Base-by-base conservation (phyloP, 2,329 filamentous ascomycete species). In the Bipolaris zeicola region DNA sequence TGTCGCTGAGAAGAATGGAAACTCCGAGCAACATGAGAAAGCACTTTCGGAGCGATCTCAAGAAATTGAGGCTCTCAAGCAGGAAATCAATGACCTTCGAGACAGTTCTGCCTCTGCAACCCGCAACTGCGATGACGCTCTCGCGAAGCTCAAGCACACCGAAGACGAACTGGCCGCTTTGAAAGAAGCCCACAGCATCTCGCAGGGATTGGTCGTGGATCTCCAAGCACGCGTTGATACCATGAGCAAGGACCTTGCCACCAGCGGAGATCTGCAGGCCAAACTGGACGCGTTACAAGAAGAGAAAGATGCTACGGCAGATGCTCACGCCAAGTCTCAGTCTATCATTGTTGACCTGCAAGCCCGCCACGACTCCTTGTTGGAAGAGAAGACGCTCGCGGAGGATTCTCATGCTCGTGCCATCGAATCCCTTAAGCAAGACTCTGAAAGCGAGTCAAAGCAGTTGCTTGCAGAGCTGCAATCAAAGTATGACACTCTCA, bases 301-400 rank as follows among this genome's bases (percentile, higher is more conserved):
- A 34, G 65, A 70, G 28, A 65, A 67, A 46, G 44, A 51, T 3
- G 62, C 66, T 5, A 41, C 58, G 1, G 62, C 65, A 1, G 67
- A 72, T n/a, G 60, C 66, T 11, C 59, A 63, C 31, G 50, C 53
- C 6, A 67, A 69, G 46, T 66, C 70, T 14, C 62, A 67, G 31
- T 67, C 65, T 8, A 60, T 69, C 13, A 57, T 74, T 47, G 55
- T 61, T n/a, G 70, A 74, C 14, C 63, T 76, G 20, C 70, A 73
- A 47, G 61, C 66, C 2, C 68, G 66, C 18, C 65, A 73, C 42
- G 67, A 73, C 44, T 62, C 59, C 18, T 56, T 75, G 0, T 39
- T 71, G 5, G 65, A 68, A 46, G 71, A 74, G 13, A 75, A 71
- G 58, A 69, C 64, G 0, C 50, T 58, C 14, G 69, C 67, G 5